These are phyloP conservation scores for Biscutella auriculata DNA, from an alignment of 441 rosid genomes.

Conservation along the genomic window DNA sequence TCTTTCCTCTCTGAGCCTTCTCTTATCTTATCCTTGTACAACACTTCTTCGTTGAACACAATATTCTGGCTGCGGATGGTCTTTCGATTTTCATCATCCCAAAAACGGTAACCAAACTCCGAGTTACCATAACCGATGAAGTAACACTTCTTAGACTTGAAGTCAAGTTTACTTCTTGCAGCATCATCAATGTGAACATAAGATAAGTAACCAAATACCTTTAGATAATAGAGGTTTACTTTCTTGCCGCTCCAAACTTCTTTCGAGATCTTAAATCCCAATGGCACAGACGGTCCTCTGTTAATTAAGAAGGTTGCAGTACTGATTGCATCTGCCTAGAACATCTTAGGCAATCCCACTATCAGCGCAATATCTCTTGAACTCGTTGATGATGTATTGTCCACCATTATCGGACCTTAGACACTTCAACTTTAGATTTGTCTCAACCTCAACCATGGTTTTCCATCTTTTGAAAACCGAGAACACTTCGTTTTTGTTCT, in stretches of 20 bases:
- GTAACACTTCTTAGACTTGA: too few species aligned
- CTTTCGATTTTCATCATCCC: too few species aligned
- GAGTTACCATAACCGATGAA: background rate
- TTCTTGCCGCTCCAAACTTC: background rate
- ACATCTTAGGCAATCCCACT: background rate
- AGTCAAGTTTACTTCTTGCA: too few species aligned
- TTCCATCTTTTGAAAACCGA: background rate
- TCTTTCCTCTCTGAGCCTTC: background rate
- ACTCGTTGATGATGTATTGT: too few species aligned
- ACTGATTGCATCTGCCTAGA: background rate
- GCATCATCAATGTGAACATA: too few species aligned
- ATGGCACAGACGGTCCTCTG: background rate
- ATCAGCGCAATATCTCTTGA: too few species aligned
- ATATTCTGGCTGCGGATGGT: background rate
- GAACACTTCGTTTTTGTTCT: background rate
- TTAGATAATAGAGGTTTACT: background rate
- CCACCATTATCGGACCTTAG: too few species aligned
- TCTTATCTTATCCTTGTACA: background rate
- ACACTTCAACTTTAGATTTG: constrained; percentile 1
- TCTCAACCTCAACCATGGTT: too few species aligned
- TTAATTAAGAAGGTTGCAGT: background rate
- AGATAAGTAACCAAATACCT: too few species aligned
- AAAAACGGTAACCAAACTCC: background rate
- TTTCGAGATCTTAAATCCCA: background rate
- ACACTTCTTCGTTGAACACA: background rate